Percentiles rank a stretch among this genome's conserved stretches.
Conservation (phyloP, 192 early-diverging fungal species). For the Podila minutissima region DNA sequence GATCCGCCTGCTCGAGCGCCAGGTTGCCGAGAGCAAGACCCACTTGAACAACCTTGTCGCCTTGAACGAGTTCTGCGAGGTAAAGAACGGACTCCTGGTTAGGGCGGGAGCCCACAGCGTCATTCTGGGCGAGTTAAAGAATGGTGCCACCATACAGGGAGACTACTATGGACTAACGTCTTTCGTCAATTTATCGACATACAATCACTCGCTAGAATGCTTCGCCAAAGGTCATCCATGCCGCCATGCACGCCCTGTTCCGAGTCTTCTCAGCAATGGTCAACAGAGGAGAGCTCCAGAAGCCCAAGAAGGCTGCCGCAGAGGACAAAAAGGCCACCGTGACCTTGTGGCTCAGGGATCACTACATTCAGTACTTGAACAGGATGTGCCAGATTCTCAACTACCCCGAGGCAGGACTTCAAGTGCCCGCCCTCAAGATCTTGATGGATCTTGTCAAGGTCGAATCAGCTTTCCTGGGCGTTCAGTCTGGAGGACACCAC, state of each 20-base stretch:
- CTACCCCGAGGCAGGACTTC: constrained; percentile 75
- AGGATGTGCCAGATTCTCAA: constrained; percentile 62
- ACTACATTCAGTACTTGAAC: constrained; percentile 75
- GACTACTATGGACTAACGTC: neutral
- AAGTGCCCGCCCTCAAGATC: constrained; percentile 77
- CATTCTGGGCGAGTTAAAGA: neutral
- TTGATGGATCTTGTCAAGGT: constrained; percentile 75
- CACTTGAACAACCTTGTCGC: constrained; percentile 81
- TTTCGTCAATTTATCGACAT: neutral
- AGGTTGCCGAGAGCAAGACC: constrained; percentile 71
- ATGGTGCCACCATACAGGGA: neutral
- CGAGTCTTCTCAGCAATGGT: constrained; percentile 71
- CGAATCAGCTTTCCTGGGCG: constrained; percentile 60
- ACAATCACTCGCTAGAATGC: constrained; percentile 39
- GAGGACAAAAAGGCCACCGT: constrained; percentile 67
- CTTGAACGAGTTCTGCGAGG: constrained; percentile 66
- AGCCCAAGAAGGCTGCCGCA: constrained; percentile 43
- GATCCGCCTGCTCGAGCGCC: constrained; percentile 69
- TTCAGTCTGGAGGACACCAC: constrained; percentile 52
- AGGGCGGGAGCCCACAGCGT: neutral
- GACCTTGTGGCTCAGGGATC: constrained; percentile 78
- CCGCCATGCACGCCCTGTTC: constrained; percentile 76
- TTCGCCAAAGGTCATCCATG: constrained; percentile 66
- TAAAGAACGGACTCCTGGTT: neutral
- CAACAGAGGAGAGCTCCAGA: constrained; percentile 56